Evolutionary conservation across 805 yeast species (phyloP).

Genomic region (Zygoascus biomembranicola): DNA sequence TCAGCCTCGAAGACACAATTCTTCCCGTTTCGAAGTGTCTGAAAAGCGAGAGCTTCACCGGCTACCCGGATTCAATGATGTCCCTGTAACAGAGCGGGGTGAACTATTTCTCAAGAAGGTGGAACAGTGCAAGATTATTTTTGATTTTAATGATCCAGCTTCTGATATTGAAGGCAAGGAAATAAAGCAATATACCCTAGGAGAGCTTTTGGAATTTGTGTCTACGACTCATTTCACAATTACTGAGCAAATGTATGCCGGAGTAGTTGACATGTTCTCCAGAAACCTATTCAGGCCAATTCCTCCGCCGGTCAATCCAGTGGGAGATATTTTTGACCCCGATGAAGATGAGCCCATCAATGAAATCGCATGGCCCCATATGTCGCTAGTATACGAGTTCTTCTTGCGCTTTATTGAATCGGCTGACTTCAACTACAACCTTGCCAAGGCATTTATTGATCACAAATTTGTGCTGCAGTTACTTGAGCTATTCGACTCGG

Average conservation of each 20-base stretch:
- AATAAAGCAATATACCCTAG: slow-evolving; percentile 75
- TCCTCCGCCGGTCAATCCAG: slow-evolving; percentile 96
- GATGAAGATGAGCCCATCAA: slow-evolving; percentile 98
- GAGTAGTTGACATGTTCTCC: slow-evolving; percentile 84
- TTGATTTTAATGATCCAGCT: slow-evolving; percentile 91
- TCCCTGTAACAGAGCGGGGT: slow-evolving; percentile 69
- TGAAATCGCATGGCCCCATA: slow-evolving; percentile 97
- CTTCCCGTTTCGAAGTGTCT: slow-evolving; percentile 83
- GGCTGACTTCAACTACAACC: slow-evolving; percentile 87
- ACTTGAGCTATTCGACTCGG: slow-evolving; percentile 87
- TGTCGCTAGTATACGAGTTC: slow-evolving; percentile 94
- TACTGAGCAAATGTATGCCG: slow-evolving; percentile 84
- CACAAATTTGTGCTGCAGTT: slow-evolving; percentile 76
- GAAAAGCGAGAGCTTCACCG: slow-evolving; percentile 56
- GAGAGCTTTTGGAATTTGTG: slow-evolving; percentile 83
- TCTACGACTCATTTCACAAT: slow-evolving; percentile 73
- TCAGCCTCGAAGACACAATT: slow-evolving; percentile 85
- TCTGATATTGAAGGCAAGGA: slow-evolving; percentile 90
- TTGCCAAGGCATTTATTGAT: slow-evolving; percentile 90
- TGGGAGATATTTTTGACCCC: slow-evolving; percentile 94
- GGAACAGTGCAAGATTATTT: slow-evolving; percentile 90
- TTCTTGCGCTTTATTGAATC: slow-evolving; percentile 87
- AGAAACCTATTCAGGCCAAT: slow-evolving; percentile 87
- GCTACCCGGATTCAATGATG: slow-evolving; percentile 83
- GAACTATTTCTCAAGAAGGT: slow-evolving; percentile 78